phyloP scores from a whole-genome alignment of 257 asterid species.

The Solanum boliviense region DNA sequence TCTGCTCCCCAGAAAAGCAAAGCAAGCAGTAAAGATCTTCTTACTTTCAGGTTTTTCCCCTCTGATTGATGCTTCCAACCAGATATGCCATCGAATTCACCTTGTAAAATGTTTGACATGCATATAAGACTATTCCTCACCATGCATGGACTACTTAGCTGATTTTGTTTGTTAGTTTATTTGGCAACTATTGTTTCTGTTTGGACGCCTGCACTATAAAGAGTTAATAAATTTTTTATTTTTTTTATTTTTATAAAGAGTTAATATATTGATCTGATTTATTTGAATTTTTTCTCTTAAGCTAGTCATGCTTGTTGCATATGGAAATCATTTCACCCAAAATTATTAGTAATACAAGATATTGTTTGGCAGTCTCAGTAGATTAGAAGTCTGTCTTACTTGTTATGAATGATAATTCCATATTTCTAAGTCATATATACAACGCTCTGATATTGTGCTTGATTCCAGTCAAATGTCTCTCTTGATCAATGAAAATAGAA shows the following conservation, averaged over 20 bases:
- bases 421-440: neutral
- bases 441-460: neutral
- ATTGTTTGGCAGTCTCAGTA: neutral
- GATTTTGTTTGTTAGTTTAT: neutral
- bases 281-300: neutral
- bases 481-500: neutral
- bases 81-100: neutral
- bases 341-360: neutral
- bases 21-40: constrained; percentile 11
- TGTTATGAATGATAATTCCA: neutral
- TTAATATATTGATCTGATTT: neutral
- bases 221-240: neutral
- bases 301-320: neutral
- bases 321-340: neutral
- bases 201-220: neutral
- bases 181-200: neutral
- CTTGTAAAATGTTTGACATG: neutral
- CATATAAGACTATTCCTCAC: neutral
- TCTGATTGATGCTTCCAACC: neutral
- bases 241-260: neutral
- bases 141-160: neutral
- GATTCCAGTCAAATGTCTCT: neutral
- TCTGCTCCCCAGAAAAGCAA: constrained; percentile 16
- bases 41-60: constrained; percentile 32
- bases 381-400: neutral